Percentiles rank a stretch among this genome's conserved stretches.
Conservation (phyloP, 2,329 filamentous ascomycete genomes). For the Monosporascus sp. region DNA sequence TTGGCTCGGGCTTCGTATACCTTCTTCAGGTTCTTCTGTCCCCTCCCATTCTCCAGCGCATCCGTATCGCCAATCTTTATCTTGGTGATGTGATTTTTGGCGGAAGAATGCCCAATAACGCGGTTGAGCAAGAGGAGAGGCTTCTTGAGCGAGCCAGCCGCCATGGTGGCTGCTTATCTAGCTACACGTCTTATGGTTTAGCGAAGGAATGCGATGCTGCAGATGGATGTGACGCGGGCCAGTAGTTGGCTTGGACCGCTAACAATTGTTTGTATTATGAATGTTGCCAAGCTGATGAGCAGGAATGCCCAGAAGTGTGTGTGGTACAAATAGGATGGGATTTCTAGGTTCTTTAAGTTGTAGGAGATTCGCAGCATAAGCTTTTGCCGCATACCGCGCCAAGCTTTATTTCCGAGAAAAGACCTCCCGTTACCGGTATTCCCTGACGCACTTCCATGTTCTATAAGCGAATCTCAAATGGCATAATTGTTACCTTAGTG, state of each 20-base stretch:
- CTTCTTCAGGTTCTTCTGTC: constrained; percentile 27
- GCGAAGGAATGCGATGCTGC: too few relatives aligned
- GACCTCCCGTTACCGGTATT: too few relatives aligned
- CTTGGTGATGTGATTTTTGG: constrained; percentile 35
- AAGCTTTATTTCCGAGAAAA: too few relatives aligned
- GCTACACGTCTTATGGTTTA: too few relatives aligned
- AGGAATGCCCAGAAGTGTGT: constrained; percentile 1
- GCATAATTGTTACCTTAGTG: too few relatives aligned
- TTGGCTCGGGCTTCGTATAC: constrained; percentile 27
- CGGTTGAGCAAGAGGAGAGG: constrained; percentile 34
- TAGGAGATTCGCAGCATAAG: neutral
- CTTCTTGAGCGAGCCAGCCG: constrained; percentile 28
- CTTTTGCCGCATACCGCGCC: too few relatives aligned
- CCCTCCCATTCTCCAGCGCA: constrained; percentile 24
- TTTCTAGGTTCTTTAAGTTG: neutral
- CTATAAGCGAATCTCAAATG: too few relatives aligned
- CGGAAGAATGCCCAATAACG: constrained; percentile 30
- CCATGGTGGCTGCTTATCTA: constrained; percentile 17
- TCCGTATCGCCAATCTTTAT: constrained; percentile 31
- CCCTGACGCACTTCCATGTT: too few relatives aligned
- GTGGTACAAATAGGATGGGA: neutral
- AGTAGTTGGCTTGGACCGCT: neutral
- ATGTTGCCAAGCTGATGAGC: neutral
- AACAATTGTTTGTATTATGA: neutral
- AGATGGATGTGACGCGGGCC: too few relatives aligned